phyloP scores from a whole-genome alignment of 148 eudicot genomes.

The Agrostemma githago region DNA sequence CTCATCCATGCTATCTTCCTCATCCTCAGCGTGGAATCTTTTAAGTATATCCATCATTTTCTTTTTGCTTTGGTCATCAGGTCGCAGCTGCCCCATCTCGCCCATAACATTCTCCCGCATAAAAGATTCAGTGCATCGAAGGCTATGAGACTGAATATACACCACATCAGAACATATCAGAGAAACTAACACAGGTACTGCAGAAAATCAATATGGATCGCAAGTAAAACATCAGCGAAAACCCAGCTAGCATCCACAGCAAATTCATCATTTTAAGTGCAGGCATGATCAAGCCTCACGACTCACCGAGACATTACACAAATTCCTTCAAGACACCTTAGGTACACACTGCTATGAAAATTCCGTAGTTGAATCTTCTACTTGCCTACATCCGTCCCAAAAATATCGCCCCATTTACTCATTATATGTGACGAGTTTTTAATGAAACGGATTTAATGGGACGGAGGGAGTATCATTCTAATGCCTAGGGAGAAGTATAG shows the following conservation, averaged over 20 bases:
- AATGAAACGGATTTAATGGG: no score
- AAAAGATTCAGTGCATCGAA: constrained; percentile 90
- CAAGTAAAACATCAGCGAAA: neutral
- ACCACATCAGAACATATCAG: neutral
- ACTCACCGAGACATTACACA: neutral
- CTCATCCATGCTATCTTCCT: constrained; percentile 67
- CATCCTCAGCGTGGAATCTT: constrained; percentile 67
- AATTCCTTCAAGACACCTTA: neutral
- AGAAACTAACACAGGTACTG: neutral
- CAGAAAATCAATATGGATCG: neutral
- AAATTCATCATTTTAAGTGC: neutral
- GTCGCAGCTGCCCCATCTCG: constrained; percentile 50
- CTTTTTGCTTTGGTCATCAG: constrained; percentile 59
- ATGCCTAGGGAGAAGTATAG: no score
- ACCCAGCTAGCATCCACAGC: neutral
- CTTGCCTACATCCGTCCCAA: neutral
- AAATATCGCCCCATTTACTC: no score
- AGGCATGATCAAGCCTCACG: neutral
- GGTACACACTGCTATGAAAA: neutral
- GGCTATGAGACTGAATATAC: constrained; percentile 63
- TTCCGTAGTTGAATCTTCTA: neutral
- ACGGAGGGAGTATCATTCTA: no score
- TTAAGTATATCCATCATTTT: constrained; percentile 76
- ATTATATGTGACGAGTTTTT: no score
- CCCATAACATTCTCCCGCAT: constrained; percentile 86